Percentiles rank a stretch among this genome's conserved stretches.
phyloP scores from a whole-genome alignment of 1,139 yeast genomes.

The Oligophagozyma castellii region DNA sequence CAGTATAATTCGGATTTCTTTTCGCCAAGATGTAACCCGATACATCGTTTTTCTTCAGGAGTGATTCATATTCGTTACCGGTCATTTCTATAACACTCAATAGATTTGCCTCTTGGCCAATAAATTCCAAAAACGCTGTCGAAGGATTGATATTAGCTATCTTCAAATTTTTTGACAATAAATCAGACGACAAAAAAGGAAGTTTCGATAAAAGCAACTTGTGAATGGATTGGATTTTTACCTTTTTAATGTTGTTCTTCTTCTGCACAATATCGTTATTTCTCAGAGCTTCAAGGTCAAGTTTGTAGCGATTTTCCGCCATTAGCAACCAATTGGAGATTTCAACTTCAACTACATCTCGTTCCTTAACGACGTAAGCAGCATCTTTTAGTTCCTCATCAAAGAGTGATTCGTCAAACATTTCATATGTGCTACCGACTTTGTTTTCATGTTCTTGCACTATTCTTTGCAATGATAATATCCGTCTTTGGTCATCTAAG shows the following conservation, averaged over 20 bases:
- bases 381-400: conserved; percentile 11
- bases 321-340: conserved; percentile 37
- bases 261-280: conserved; percentile 1
- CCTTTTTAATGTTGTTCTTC: conserved; percentile 24
- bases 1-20: conserved; percentile 35
- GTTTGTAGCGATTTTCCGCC: conserved; percentile 26
- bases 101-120: conserved; percentile 19
- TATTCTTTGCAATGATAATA: conserved; percentile 61
- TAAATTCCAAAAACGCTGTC: conserved; percentile 28
- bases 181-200: conserved; percentile 66
- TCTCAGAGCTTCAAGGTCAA: conserved; percentile 6
- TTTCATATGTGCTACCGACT: conserved; percentile 55
- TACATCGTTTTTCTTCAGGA: conserved; percentile 19
- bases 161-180: conserved; percentile 46
- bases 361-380: background rate
- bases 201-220: conserved; percentile 55
- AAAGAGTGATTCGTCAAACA: conserved; percentile 42
- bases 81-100: conserved; percentile 37
- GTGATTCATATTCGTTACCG: conserved; percentile 26
- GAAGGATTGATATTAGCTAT: conserved; percentile 35
- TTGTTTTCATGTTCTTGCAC: conserved; percentile 60
- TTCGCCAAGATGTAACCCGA: conserved; percentile 57
- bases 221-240: conserved; percentile 45
- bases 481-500: conserved; percentile 53
- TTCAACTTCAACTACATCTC: background rate